Evolutionary conservation across 2,329 filamentous ascomycete species (phyloP).

Genomic region (Aspergillus quadrilineatus): DNA sequence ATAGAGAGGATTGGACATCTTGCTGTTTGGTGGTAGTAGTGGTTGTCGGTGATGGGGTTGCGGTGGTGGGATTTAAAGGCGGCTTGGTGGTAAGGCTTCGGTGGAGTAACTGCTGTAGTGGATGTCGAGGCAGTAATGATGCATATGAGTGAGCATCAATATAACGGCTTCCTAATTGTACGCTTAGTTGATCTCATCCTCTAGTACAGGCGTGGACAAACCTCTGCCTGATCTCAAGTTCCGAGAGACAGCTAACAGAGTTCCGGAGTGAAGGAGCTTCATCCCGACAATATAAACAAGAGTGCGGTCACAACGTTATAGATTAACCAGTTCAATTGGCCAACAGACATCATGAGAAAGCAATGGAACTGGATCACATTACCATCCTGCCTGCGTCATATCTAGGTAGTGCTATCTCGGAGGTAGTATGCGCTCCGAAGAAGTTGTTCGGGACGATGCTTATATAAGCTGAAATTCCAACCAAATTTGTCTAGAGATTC

Average conservation of each 20-base stretch:
- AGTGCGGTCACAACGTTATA: constrained; percentile 5
- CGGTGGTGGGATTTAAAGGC: not conserved
- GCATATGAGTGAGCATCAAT: not conserved
- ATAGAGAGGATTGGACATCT: constrained; percentile 18
- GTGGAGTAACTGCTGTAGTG: not conserved
- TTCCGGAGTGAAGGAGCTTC: constrained; percentile 29
- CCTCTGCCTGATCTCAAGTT: constrained; percentile 8
- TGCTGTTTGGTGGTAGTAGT: too few species aligned
- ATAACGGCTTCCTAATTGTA: not conserved
- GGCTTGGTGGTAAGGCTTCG: not conserved
- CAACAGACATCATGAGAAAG: constrained; percentile 25
- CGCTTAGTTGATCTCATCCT: not conserved
- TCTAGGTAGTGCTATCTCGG: not conserved
- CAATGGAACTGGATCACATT: not conserved
- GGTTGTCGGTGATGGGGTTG: not conserved
- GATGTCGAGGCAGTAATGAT: not conserved
- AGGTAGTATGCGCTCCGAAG: constrained; percentile 6
- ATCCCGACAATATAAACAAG: constrained; percentile 24
- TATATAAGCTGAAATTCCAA: constrained; percentile 32
- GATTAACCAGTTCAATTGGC: constrained; percentile 8
- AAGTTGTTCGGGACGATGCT: constrained; percentile 25
- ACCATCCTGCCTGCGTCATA: not conserved
- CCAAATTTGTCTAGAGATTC: constrained; percentile 33
- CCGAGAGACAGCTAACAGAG: constrained; percentile 22
- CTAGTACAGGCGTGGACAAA: not conserved